Conservation (phyloP, 2,329 filamentous ascomycete genomes). For the Tolypocladium amazonense region DNA sequence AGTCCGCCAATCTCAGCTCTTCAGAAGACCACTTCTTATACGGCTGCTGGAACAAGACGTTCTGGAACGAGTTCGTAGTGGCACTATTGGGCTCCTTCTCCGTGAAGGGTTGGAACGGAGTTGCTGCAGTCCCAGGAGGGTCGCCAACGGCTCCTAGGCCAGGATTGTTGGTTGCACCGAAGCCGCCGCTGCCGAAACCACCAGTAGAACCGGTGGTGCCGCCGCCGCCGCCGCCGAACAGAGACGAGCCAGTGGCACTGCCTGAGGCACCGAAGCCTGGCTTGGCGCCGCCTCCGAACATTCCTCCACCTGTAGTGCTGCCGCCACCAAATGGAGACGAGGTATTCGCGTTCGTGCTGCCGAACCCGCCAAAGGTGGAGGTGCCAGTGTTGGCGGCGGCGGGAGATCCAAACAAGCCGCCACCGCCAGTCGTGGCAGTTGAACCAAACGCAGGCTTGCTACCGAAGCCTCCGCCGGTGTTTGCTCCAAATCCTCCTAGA, state of each 20-base stretch:
- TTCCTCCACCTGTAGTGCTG: slow-evolving; percentile 26
- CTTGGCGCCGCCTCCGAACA: slow-evolving; percentile 42
- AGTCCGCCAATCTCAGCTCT: slow-evolving; percentile 74
- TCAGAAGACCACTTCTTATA: slow-evolving; percentile 90
- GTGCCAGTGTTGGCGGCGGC: slow-evolving; percentile 25
- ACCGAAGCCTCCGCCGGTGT: slow-evolving; percentile 25
- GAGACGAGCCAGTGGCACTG: slow-evolving; percentile 25
- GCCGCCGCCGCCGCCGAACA: slow-evolving; percentile 33
- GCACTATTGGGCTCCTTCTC: slow-evolving; percentile 62
- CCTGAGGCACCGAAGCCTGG: slow-evolving; percentile 36
- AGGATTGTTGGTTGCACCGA: slow-evolving; percentile 34
- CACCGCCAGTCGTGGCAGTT: slow-evolving; percentile 22
- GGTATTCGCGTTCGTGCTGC: slow-evolving; percentile 19
- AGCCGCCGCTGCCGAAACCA: slow-evolving; percentile 24
- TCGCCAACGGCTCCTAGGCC: slow-evolving; percentile 44
- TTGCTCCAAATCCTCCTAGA: slow-evolving; percentile 26
- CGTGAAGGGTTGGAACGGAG: slow-evolving; percentile 56
- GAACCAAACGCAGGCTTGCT: slow-evolving; percentile 44
- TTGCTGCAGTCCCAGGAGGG: slow-evolving; percentile 57
- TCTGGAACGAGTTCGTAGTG: slow-evolving; percentile 59
- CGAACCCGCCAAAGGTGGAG: slow-evolving; percentile 31
- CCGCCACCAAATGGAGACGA: slow-evolving; percentile 29
- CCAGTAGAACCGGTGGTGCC: slow-evolving; percentile 18
- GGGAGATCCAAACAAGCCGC: slow-evolving; percentile 33
- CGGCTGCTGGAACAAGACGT: slow-evolving; percentile 64